Base-by-base conservation (phyloP, 1,139 yeast genomes). In the Saccharomyces uvarum region DNA sequence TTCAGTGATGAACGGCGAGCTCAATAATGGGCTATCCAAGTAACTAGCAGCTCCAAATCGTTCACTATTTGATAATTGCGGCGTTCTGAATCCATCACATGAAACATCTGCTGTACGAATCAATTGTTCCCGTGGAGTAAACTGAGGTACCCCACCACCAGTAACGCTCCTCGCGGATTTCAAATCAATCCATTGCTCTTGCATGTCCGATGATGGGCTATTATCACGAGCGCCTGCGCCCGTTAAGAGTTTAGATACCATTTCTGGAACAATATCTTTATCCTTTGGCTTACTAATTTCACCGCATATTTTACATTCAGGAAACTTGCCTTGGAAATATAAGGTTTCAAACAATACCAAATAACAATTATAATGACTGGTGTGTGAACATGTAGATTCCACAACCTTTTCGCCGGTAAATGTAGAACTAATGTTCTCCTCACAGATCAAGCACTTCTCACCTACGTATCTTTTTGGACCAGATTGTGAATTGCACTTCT, bases 371-470 rank as follows among this genome's bases (percentile, higher is more conserved):
- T 60, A 64, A 54, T 68, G 71, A 41, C 63, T 56, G 28, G 62
- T 59, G 54, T 69, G 71, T 13, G 64, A 59, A 59, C 77, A 73
- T 2, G 64, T 58, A 42, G 74, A 55, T 47, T 69, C 71, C 2
- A 74, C 53, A 1, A 68, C 60, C 51, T 66, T 70, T 60, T 73
- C 77, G 8, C 72, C 73, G 1, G 58, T 44, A 26, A 73, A 63
- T 33, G 64, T 63, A 7, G 62, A 59, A 6, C 65, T 61, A 41
- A 73, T 60, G 3, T 62, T 58, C 49, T 74, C 77, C 11, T 67
- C 67, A 58, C 77, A 74, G 24, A 73, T 61, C 7, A 66, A 62
- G 55, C 78, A 74, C 2, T 47, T 53, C 41, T 64, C 65, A 9
- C 64, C 64, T 2, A 61, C 54, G 53, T 56, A 66, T 46, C 61